Evolutionary conservation across 2,329 filamentous ascomycete species (phyloP).

Genomic region (Diplodia corticola): DNA sequence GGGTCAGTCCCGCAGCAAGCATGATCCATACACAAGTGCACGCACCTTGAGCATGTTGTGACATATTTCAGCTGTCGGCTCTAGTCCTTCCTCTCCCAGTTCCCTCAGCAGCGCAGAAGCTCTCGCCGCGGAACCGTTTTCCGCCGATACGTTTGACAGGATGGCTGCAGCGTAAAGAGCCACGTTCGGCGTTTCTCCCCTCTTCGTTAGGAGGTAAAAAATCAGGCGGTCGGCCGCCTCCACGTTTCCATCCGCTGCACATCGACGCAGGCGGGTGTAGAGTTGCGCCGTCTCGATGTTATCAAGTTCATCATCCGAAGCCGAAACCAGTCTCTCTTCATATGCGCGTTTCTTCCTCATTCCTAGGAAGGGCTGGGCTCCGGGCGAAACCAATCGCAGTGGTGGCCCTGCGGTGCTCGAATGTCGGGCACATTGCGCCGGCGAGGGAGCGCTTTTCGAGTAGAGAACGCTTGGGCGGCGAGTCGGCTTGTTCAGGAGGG

Average conservation of each 20-base stretch:
- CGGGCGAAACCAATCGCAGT: neutral
- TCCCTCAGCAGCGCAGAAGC: conserved; percentile 68
- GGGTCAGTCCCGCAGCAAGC: neutral
- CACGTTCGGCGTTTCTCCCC: conserved; percentile 56
- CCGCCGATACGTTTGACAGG: conserved; percentile 65
- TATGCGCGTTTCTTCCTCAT: neutral
- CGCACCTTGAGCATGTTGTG: conserved; percentile 69
- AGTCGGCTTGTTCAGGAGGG: neutral
- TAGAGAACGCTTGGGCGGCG: neutral
- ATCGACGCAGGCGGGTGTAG: neutral
- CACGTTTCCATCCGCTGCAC: neutral
- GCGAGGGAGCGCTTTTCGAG: neutral
- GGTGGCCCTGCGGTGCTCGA: neutral
- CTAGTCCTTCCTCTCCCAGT: conserved; percentile 63
- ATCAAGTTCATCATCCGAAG: neutral
- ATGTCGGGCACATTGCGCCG: neutral
- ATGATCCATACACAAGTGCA: neutral
- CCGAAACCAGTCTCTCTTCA: neutral
- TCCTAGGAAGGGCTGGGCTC: neutral
- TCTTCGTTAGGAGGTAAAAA: conserved; percentile 54
- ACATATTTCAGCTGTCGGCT: conserved; percentile 66
- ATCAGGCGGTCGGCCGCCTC: conserved; percentile 36
- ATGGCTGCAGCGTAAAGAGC: conserved; percentile 74
- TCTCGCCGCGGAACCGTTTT: conserved; percentile 65
- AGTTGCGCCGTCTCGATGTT: neutral